Evolutionary conservation across 345 rosid species (phyloP), one percentile per base, ranked within the genome.

Genomic region (Rhizophora apiculata): DNA sequence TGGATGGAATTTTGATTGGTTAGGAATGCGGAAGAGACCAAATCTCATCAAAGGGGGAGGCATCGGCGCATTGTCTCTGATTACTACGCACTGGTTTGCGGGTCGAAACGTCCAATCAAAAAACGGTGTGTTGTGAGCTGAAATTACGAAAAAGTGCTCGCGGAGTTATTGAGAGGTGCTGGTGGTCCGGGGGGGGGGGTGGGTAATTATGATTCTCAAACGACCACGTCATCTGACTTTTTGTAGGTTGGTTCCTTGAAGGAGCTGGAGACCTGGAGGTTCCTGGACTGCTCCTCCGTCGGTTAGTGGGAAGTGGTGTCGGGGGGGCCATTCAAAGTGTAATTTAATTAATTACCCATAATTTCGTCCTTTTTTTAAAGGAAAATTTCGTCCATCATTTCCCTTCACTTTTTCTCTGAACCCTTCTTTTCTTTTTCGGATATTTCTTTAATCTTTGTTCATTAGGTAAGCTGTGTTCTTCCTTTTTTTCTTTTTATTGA

Each of bases 1-100:
- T 30, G 78, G 74, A 54, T 13, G 57, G 60, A 63, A 49, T 24
- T 24, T 36, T 63, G 71, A 70, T 67, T 15, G 76, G 82, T 5
- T 27, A 13, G 9, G 19, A 15, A 19, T 3, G 48, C 19, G 26
- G 24, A n/a, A 8, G 18, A 39, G 39, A 7, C 62, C 62, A 21
- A 21, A 20, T 21, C 21, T 59, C 64, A 15, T 21, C 43, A 60
- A 29, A 6, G 46, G 1, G 57, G 72, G 34, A 31, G 34, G 34
- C 34, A 5, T 13, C 29, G 4, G 48, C 16, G 0, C n/a, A 26
- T 22, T n/a, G 37, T 4, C 8, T 0, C 36, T 57, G 54, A 37
- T 36, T 10, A 0, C 2, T 62, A 56, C 62, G 62, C 62, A 32
- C 32, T n/a, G 57, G 57, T 22, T 52, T 5, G 0, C 6, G 1